Evolutionary conservation across 805 yeast species (phyloP).

Genomic region (Alloascoidea africana): DNA sequence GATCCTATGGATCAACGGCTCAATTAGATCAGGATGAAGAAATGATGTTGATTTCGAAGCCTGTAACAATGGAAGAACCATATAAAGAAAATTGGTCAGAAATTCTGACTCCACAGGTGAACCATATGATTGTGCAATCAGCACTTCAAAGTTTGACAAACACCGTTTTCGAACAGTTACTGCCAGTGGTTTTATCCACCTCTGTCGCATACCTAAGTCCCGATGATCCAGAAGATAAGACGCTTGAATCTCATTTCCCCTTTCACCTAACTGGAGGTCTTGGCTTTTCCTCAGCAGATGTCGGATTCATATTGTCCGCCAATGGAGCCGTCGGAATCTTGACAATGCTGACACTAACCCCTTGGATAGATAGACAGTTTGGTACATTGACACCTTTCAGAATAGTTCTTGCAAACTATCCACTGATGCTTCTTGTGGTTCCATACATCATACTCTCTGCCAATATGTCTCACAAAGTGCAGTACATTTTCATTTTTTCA

Average conservation of each 20-base stretch:
- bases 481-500: slow-evolving; percentile 4
- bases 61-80: slow-evolving; percentile 4
- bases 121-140: slow-evolving; percentile 9
- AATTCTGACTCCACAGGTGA: slow-evolving; percentile 11
- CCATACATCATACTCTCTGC: slow-evolving; percentile 30
- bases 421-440: slow-evolving; percentile 26
- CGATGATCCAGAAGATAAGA: slow-evolving; percentile 8
- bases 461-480: slow-evolving; percentile 7
- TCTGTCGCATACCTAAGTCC: slow-evolving; percentile 10
- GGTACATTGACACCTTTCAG: slow-evolving; percentile 29
- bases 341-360: slow-evolving; percentile 32
- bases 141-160: slow-evolving; percentile 26
- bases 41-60: background rate
- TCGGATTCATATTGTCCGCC: slow-evolving; percentile 33
- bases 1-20: background rate
- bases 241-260: slow-evolving; percentile 24
- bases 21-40: background rate
- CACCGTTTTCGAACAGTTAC: slow-evolving; percentile 34
- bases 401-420: slow-evolving; percentile 25
- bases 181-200: slow-evolving; percentile 37
- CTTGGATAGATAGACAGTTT: slow-evolving; percentile 30
- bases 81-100: slow-evolving; percentile 5
- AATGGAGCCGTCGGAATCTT: slow-evolving; percentile 39
- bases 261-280: slow-evolving; percentile 35
- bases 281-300: slow-evolving; percentile 29